Percentiles rank a stretch among this genome's conserved stretches.
These are phyloP conservation scores for Clarireedia hainanense DNA, from an alignment of 2,329 filamentous ascomycete species.

Conservation along the genomic window DNA sequence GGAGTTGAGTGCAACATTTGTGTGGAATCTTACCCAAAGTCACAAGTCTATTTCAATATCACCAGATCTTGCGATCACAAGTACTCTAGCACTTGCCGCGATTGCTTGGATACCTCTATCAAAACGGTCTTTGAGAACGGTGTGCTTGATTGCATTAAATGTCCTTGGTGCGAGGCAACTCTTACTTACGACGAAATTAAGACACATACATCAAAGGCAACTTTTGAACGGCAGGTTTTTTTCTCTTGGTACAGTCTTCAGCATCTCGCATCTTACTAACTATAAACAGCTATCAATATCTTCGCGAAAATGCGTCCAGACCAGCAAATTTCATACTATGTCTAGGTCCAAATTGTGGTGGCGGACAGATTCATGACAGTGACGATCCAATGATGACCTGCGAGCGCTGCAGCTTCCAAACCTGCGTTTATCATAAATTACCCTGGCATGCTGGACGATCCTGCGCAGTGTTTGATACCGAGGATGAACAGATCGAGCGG, in stretches of 20 bases:
- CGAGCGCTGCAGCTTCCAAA: slow-evolving; percentile 15
- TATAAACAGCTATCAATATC: not conserved
- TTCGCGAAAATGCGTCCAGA: not conserved
- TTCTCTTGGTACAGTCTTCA: not conserved
- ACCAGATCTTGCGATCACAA: not conserved
- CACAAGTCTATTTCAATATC: not conserved
- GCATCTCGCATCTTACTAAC: not conserved
- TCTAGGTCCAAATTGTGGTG: slow-evolving; percentile 15
- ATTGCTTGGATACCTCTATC: slow-evolving; percentile 1
- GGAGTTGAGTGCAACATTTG: not conserved
- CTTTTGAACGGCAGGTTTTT: not conserved
- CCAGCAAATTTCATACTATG: slow-evolving; percentile 7
- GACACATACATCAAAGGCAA: not conserved
- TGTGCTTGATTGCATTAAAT: not conserved
- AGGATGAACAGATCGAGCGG: slow-evolving; percentile 19
- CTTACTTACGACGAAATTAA: not conserved
- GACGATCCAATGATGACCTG: slow-evolving; percentile 18
- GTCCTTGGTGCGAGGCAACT: not conserved
- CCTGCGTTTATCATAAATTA: slow-evolving; percentile 17
- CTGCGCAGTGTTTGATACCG: slow-evolving; percentile 19
- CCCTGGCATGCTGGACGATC: slow-evolving; percentile 21
- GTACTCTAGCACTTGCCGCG: not conserved
- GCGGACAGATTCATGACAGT: slow-evolving; percentile 14
- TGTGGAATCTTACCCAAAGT: not conserved
- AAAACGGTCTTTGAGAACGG: not conserved